Evolutionary conservation across 805 yeast species (phyloP), one percentile per base, ranked within the genome.

Genomic region (Clavispora phyllophila): DNA sequence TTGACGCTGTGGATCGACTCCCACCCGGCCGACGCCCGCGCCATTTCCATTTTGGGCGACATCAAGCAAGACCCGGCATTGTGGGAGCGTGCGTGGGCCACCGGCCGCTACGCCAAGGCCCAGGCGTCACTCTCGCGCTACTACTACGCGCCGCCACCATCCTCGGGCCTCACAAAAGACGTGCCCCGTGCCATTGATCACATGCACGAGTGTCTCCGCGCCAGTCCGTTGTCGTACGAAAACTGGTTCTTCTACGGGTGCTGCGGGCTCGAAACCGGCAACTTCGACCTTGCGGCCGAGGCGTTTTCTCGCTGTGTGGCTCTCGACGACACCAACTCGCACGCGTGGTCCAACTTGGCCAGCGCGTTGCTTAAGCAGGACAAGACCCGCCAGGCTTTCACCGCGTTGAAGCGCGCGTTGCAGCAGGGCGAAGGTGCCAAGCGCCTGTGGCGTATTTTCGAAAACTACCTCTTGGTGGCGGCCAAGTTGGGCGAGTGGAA

Each of bases 211-310:
- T 82, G 93, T 12, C 68, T 91, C 45, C 67, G 74, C 18, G 79
- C 80, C 22, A 83, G 83, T 58, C 93, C 96, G 9, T 67, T 87
- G 41, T 78, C 76, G 53, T 80, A 76, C 52, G 87, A 84, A 15
- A 84, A 91, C 27, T 89, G 98, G 96, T 91, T 82, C 59, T 79
- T 89, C 55, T 89, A 90, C 57, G 98, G 98, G 5, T 87, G 96
- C 58, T 70, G 90, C 42, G 96, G 95, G 0, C 68, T 93, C 39
- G 96, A 88, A 57, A 62, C 79, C 12, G 73, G 66, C 7, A 79
- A 83, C 51, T 86, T 75, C 66, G 84, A 81, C 19, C 63, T 85
- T 35, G 96, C 97, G 0, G 82, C 95, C 0, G 95, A 87, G 57
- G 96, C 96, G 0, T 90, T 93, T 59, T 83, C 96, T 0, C 73